phyloP scores from a whole-genome alignment of 176 grass and related monocot species.

The Tuctoria greenei region DNA sequence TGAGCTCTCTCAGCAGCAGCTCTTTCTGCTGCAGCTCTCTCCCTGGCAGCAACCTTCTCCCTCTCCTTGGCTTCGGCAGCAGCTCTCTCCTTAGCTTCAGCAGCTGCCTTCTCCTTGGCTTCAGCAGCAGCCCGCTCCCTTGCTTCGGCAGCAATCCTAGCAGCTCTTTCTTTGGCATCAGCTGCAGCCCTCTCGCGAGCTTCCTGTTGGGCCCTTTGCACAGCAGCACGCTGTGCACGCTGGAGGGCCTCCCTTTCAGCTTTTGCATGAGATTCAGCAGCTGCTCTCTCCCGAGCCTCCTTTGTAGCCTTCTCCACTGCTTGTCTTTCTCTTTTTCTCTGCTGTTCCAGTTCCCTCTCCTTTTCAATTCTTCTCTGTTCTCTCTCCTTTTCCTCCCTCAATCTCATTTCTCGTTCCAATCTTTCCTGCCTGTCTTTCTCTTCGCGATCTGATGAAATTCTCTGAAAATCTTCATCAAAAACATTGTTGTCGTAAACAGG shows the following conservation, averaged over 20 bases:
- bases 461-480: conserved; percentile 66
- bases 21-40: conserved; percentile 53
- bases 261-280: conserved; percentile 66
- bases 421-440: conserved; percentile 50
- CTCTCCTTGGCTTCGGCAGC: conserved; percentile 64
- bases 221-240: conserved; percentile 62
- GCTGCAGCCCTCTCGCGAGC: conserved; percentile 58
- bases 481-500: conserved; percentile 49
- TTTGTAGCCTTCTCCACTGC: conserved; percentile 67
- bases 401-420: conserved; percentile 49
- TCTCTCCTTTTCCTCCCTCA: conserved; percentile 46
- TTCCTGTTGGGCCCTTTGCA: conserved; percentile 65
- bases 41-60: conserved; percentile 46
- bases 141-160: conserved; percentile 43
- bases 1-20: conserved; percentile 55
- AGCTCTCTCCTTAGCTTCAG: conserved; percentile 31
- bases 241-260: conserved; percentile 60
- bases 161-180: conserved; percentile 60
- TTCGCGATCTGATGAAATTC: conserved; percentile 44
- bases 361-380: conserved; percentile 57
- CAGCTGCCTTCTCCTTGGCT: conserved; percentile 25
- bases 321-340: conserved; percentile 56
- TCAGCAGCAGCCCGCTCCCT: conserved; percentile 42
- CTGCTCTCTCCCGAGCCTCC: conserved; percentile 66
- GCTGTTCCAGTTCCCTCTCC: conserved; percentile 51